Evolutionary conservation across 306 rosid species (phyloP).

Genomic region (Prunus padus): DNA sequence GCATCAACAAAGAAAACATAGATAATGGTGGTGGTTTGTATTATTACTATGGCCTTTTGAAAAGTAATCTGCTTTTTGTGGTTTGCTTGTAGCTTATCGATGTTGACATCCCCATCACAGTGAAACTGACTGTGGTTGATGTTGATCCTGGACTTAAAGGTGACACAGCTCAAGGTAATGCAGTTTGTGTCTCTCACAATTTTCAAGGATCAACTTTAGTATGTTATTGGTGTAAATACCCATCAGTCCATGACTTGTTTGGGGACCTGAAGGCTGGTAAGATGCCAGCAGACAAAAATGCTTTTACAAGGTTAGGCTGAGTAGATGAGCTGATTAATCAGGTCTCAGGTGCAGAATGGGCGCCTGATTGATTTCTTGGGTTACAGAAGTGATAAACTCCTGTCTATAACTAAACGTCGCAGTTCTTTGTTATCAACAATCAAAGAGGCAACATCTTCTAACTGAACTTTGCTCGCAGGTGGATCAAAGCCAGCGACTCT

Average conservation of each 20-base stretch:
- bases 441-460: background rate
- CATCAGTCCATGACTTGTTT: constrained; percentile 7
- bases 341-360: background rate
- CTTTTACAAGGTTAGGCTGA: background rate
- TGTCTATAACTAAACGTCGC: background rate
- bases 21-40: background rate
- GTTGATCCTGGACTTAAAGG: constrained; percentile 90
- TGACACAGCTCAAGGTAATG: constrained; percentile 81
- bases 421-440: background rate
- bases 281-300: background rate
- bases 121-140: constrained; percentile 56
- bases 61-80: constrained; percentile 8
- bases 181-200: constrained; percentile 19
- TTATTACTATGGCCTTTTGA: background rate
- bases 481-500: constrained; percentile 94
- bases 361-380: background rate
- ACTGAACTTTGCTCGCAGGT: constrained; percentile 51
- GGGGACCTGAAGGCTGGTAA: background rate
- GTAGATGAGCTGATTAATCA: background rate
- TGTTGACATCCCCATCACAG: constrained; percentile 70
- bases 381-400: background rate
- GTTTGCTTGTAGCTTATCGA: constrained; percentile 64
- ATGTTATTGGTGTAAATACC: constrained; percentile 11
- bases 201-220: constrained; percentile 16
- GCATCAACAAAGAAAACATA: constrained; percentile 4